phyloP scores from a whole-genome alignment of 2,329 filamentous ascomycete species.

The Fusarium sterilihyphosum region DNA sequence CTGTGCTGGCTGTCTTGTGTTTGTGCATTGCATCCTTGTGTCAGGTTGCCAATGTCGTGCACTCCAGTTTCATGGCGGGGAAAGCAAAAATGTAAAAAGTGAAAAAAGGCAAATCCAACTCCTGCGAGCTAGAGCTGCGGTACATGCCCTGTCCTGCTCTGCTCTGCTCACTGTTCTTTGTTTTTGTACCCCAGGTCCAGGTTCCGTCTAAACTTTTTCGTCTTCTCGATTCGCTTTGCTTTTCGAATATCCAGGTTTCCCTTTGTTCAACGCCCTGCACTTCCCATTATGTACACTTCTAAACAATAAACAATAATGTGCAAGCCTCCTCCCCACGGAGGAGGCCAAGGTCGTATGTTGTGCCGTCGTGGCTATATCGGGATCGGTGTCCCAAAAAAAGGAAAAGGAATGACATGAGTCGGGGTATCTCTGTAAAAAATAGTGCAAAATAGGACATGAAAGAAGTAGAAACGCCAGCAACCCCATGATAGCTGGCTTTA shows the following conservation, averaged over 20 bases:
- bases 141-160: not conserved
- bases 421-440: constrained; percentile 42
- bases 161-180: constrained; percentile 21
- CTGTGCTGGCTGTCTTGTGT: not conserved
- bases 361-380: constrained; percentile 41
- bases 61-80: constrained; percentile 12
- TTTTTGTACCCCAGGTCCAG: constrained; percentile 18
- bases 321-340: constrained; percentile 5
- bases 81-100: constrained; percentile 15
- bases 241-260: constrained; percentile 30
- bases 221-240: constrained; percentile 18
- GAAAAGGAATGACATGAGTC: constrained; percentile 44
- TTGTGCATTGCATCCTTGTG: constrained; percentile 21
- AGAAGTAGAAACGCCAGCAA: constrained; percentile 34
- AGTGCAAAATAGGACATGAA: constrained; percentile 23
- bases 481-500: constrained; percentile 31
- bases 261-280: constrained; percentile 37
- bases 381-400: constrained; percentile 16
- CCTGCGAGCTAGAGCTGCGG: constrained; percentile 26
- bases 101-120: constrained; percentile 35
- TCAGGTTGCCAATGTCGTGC: constrained; percentile 5
- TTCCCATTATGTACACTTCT: constrained; percentile 40
- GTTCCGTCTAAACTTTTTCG: constrained; percentile 41
- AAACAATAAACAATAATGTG: constrained; percentile 41
- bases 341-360: constrained; percentile 19